Evolutionary conservation across 139 green algal genomes (phyloP).

Genomic region (Klebsormidium nitens): DNA sequence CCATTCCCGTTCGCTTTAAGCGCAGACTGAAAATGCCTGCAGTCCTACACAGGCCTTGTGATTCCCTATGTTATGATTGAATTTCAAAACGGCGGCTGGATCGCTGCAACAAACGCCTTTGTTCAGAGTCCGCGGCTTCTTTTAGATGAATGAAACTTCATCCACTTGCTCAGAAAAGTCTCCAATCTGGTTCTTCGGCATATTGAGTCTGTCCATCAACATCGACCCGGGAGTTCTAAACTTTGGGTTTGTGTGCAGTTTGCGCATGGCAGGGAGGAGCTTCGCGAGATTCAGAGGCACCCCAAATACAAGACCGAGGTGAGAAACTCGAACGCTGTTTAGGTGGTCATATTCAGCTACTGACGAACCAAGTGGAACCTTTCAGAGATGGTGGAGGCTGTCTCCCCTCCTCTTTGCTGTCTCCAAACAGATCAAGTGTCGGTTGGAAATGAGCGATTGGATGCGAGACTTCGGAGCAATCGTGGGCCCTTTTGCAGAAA

Average conservation of each 20-base stretch:
- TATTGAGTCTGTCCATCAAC: neutral
- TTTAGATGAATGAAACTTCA: neutral
- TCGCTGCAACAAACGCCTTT: neutral
- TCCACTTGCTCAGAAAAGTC: neutral
- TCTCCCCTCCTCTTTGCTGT: no score
- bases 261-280: conserved; percentile 49
- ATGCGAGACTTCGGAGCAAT: no score
- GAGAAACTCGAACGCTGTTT: no score
- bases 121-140: neutral
- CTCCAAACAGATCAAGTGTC: no score
- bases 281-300: conserved; percentile 42
- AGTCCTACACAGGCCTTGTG: no score
- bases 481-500: no score
- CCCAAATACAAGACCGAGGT: conserved; percentile 59
- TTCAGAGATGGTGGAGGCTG: no score
- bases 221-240: neutral
- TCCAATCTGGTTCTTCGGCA: neutral
- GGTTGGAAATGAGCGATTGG: no score
- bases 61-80: neutral
- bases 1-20: no score
- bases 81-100: neutral
- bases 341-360: no score
- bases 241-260: conserved; percentile 32
- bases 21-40: no score
- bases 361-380: no score